Conservation (phyloP, 768 basidiomycete species). For the Pleurotus salmoneostramineus region DNA sequence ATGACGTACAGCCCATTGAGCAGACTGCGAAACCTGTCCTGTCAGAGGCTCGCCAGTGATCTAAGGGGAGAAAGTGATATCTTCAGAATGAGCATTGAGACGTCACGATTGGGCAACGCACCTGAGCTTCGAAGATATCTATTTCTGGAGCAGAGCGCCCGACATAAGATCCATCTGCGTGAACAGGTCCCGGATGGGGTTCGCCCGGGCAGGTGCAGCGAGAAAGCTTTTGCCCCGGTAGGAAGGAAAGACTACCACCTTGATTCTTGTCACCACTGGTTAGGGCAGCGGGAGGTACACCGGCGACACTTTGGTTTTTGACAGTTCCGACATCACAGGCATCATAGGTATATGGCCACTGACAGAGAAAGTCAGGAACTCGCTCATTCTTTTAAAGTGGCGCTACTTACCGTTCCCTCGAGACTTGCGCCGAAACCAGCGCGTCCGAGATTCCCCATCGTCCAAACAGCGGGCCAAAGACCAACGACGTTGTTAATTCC, state of each 20-base stretch:
- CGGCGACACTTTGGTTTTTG: constrained; percentile 76
- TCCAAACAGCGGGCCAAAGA: constrained; percentile 80
- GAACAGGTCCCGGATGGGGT: constrained; percentile 83
- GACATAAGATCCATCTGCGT: constrained; percentile 71
- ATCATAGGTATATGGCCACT: constrained; percentile 86
- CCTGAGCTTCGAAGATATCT: constrained; percentile 85
- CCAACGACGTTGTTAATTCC: constrained; percentile 61
- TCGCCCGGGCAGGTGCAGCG: constrained; percentile 86
- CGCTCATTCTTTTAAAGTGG: too few relatives aligned
- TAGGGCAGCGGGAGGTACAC: constrained; percentile 56
- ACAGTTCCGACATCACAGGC: constrained; percentile 92
- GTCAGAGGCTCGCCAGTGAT: constrained; percentile 28
- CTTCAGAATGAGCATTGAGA: not conserved
- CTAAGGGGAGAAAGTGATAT: constrained; percentile 13
- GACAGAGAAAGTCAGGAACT: not conserved
- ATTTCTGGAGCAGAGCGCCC: constrained; percentile 88
- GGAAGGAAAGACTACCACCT: constrained; percentile 64
- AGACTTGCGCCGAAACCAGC: constrained; percentile 86
- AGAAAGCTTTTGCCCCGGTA: constrained; percentile 85
- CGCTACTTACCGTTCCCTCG: constrained; percentile 61
- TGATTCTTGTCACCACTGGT: constrained; percentile 54
- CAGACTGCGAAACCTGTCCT: constrained; percentile 77
- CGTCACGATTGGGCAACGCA: constrained; percentile 16
- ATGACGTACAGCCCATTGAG: constrained; percentile 69
- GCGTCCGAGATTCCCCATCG: constrained; percentile 80